Percentiles rank a stretch among this genome's conserved stretches.
phyloP scores from a whole-genome alignment of 805 yeast species.

The Starmerella sirachaensis region DNA sequence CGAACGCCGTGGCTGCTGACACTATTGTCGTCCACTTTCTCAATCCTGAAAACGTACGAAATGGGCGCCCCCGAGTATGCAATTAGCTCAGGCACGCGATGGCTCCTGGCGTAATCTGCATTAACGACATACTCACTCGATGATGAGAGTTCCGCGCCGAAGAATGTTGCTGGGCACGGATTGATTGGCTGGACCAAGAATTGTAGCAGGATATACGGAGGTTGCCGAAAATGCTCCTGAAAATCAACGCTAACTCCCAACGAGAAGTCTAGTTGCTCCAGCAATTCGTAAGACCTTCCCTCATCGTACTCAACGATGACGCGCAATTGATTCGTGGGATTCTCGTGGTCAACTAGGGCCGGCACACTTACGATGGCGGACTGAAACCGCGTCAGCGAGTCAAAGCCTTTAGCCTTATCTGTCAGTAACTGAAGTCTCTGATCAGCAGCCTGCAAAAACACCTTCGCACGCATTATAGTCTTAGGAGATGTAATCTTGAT shows the following conservation, averaged over 20 bases:
- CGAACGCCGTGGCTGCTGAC: too few relatives aligned
- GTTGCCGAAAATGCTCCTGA: conserved; percentile 57
- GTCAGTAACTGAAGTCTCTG: conserved; percentile 15
- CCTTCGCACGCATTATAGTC: conserved; percentile 9
- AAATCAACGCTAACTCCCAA: conserved; percentile 62
- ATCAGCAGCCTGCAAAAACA: conserved; percentile 16
- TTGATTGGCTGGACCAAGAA: conserved; percentile 56
- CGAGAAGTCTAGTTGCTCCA: conserved; percentile 37
- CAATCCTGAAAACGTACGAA: conserved; percentile 40
- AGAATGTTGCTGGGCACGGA: conserved; percentile 43
- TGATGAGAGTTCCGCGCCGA: conserved; percentile 33
- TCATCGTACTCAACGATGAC: conserved; percentile 24
- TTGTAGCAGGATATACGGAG: conserved; percentile 44
- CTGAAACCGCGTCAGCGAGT: conserved; percentile 9
- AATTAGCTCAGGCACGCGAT: conserved; percentile 26
- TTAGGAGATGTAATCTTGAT: conserved; percentile 9
- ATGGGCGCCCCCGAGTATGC: conserved; percentile 65
- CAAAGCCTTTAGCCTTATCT: conserved; percentile 16
- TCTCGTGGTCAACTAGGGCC: conserved; percentile 23
- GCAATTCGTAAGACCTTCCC: conserved; percentile 20
- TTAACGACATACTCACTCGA: conserved; percentile 29
- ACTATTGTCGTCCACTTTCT: conserved; percentile 1
- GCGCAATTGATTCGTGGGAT: conserved; percentile 19
- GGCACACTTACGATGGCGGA: conserved; percentile 24
- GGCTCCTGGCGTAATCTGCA: conserved; percentile 15